phyloP scores from a whole-genome alignment of 306 rosid genomes.

The Cucumis cinereus region DNA sequence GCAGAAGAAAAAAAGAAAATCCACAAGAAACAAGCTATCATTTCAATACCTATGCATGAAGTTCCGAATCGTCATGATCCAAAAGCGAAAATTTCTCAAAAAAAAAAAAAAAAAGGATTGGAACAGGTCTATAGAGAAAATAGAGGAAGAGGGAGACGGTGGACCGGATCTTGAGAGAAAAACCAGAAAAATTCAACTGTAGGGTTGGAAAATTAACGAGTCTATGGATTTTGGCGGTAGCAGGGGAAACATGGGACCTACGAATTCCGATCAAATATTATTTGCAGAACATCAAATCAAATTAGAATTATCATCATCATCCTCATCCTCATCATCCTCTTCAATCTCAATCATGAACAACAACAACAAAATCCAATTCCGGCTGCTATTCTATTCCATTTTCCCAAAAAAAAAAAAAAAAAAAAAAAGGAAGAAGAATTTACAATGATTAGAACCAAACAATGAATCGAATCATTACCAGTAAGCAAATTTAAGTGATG shows the following conservation, averaged over 20 bases:
- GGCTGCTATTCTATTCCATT: background rate
- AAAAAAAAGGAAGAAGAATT: background rate
- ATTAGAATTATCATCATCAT: background rate
- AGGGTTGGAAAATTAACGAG: conserved; percentile 16
- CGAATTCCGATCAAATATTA: background rate
- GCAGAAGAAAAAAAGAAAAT: background rate
- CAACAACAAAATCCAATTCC: background rate
- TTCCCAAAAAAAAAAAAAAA: background rate
- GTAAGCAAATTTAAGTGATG: background rate
- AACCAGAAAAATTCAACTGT: conserved; percentile 11
- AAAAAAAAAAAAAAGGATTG: background rate
- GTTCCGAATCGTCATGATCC: background rate
- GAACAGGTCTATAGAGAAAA: background rate
- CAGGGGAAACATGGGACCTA: conserved; percentile 4
- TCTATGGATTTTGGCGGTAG: background rate
- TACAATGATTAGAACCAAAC: no score
- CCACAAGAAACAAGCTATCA: background rate
- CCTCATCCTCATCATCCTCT: background rate
- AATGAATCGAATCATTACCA: background rate
- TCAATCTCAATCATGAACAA: background rate
- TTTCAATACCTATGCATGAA: conserved; percentile 6
- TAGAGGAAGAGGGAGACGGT: background rate
- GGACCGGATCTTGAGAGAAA: background rate
- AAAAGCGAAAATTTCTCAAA: background rate
- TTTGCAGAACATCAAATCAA: background rate